Evolutionary conservation across 2,329 filamentous ascomycete species (phyloP), one percentile per base, ranked within the genome.

Genomic region (Leptographium galeiforme): DNA sequence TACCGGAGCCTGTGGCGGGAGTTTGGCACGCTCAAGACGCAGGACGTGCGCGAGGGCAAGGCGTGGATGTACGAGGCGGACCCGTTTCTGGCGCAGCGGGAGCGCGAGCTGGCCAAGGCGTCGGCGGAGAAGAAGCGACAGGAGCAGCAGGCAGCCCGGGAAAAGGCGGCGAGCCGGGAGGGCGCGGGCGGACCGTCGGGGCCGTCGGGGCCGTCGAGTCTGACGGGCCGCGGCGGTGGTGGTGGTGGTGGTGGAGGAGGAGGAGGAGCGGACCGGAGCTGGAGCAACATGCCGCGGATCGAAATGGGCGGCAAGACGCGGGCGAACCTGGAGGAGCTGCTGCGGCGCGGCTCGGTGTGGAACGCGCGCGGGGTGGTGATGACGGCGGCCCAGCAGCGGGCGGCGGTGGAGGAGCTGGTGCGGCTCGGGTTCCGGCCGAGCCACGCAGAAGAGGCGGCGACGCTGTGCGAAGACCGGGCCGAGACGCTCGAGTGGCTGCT

Each of bases 41-140:
- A 82, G 60, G 91, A 96, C 61, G 73, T 88, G 49, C 85, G 83
- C 63, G 83, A 87, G 44, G 89, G 78, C n/a, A 80, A 80, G 58
- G 85, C 73, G 0, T 96, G 90, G 86, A 84, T 95, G 79, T 98
- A 97, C 66, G 90, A 95, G 61, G 89, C 89, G 12, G 93, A 98
- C 63, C 93, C 93, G 0, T 98, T 98, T 70, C 78, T 84, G 56
- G 84, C 88, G 1, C 76, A 86, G 58, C 78, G 84, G 59, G 87
- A 94, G 67, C 77, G 87, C 51, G 86, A 95, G 60, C 85, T 89
- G 61, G 84, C 86, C 10, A 87, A 85, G 58, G 81, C 78, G 2
- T 74, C 81, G 3, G 79, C 84, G 47, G 86, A 89, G 62, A 95
- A 93, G 75, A 89, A 88, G 69, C 77, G 82, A 54, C 81, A 79